Conservation (phyloP, 164 flowering plant genomes). For the Vitis vinifera region ASM3070453v1 NC_081808.1:25155001-25155500, state of each 20-base stretch:
- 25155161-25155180: neutral
- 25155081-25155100: neutral
- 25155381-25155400: constrained; percentile 71
- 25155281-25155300: no score
- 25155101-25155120: neutral
- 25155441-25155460: constrained; percentile 70
- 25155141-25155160: neutral
- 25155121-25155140: neutral
- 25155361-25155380: constrained; percentile 4
- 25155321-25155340: neutral
- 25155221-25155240: neutral
- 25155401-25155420: constrained; percentile 96
- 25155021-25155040: no score
- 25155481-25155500: neutral
- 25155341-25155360: constrained; percentile 5
- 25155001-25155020: no score
- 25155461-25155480: constrained; percentile 41
- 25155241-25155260: neutral
- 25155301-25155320: neutral
- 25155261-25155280: neutral
- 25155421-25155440: constrained; percentile 78
- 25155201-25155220: neutral
- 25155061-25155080: neutral
- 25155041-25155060: no score
- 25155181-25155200: neutral